Conservation (phyloP, 805 yeast species). For the Monosporozyma siamensis region DNA sequence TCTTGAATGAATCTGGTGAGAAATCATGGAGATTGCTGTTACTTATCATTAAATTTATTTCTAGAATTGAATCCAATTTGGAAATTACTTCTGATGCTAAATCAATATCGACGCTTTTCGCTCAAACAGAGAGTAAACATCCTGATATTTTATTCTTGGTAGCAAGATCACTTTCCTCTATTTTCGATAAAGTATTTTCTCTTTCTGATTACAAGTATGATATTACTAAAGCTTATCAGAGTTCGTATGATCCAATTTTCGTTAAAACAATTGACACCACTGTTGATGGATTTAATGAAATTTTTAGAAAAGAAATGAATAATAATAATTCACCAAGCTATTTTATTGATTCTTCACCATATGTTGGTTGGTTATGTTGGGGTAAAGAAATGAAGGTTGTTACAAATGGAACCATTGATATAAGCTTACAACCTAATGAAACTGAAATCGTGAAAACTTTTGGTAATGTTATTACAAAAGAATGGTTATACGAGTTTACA, state of each 20-base stretch:
- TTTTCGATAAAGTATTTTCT: conserved; percentile 38
- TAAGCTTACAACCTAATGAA: conserved; percentile 37
- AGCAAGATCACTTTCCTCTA: conserved; percentile 49
- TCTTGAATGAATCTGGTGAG: conserved; percentile 11
- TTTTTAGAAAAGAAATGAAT: conserved; percentile 44
- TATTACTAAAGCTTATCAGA: conserved; percentile 34
- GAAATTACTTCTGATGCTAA: conserved; percentile 38
- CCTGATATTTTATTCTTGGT: conserved; percentile 58
- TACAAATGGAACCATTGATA: conserved; percentile 24
- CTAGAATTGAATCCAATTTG: conserved; percentile 44
- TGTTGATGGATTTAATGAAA: conserved; percentile 29
- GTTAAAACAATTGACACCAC: conserved; percentile 38
- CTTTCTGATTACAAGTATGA: conserved; percentile 43
- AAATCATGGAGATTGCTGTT: conserved; percentile 49
- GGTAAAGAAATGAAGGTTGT: conserved; percentile 42
- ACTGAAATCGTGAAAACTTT: conserved; percentile 33
- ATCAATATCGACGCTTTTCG: conserved; percentile 37
- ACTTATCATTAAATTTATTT: conserved; percentile 41
- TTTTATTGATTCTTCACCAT: conserved; percentile 49
- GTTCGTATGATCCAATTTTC: conserved; percentile 36
- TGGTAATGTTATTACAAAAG: conserved; percentile 39
- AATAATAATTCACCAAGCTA: conserved; percentile 40
- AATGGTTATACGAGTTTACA: conserved; percentile 48
- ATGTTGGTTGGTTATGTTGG: conserved; percentile 75
- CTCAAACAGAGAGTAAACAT: conserved; percentile 49